Percentiles rank a stretch among this genome's conserved stretches.
Conservation (phyloP, 2,329 filamentous ascomycete species). For the Teratosphaeria nubilosa region DNA sequence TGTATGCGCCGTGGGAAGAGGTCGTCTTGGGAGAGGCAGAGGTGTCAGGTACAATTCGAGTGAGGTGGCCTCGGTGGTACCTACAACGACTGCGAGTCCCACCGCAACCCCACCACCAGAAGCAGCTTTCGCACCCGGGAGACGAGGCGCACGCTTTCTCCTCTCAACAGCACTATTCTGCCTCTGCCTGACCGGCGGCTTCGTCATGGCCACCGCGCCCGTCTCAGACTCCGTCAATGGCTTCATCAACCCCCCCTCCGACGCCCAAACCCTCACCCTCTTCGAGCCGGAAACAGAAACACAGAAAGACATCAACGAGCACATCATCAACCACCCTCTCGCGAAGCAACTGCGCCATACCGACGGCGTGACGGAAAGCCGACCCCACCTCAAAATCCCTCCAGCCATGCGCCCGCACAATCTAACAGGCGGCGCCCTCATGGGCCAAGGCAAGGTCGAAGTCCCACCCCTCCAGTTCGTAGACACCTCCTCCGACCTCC, state of each 20-base stretch:
- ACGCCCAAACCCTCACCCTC: constrained; percentile 61
- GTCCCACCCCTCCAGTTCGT: constrained; percentile 73
- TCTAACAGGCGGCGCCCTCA: constrained; percentile 70
- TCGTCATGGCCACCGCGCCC: constrained; percentile 48
- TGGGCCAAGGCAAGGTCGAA: constrained; percentile 63
- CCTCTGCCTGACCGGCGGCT: constrained; percentile 43
- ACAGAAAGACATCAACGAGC: constrained; percentile 52
- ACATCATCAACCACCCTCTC: constrained; percentile 68
- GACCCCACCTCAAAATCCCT: constrained; percentile 83
- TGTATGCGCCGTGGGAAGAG: not conserved
- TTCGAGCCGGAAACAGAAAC: constrained; percentile 50
- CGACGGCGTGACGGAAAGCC: constrained; percentile 59
- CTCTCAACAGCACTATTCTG: constrained; percentile 39
- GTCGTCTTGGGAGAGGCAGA: not conserved
- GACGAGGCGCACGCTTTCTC: constrained; percentile 26
- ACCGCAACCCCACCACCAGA: not conserved
- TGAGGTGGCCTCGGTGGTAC: not conserved
- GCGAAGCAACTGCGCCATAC: constrained; percentile 56
- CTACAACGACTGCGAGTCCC: not conserved
- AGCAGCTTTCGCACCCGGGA: not conserved
- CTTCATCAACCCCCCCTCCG: constrained; percentile 48
- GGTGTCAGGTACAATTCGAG: not conserved
- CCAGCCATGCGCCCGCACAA: constrained; percentile 57
- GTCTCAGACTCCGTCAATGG: constrained; percentile 40
- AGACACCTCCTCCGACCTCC: constrained; percentile 50